phyloP scores from a whole-genome alignment of 805 yeast genomes.

The Sungouiella thailandica region DNA sequence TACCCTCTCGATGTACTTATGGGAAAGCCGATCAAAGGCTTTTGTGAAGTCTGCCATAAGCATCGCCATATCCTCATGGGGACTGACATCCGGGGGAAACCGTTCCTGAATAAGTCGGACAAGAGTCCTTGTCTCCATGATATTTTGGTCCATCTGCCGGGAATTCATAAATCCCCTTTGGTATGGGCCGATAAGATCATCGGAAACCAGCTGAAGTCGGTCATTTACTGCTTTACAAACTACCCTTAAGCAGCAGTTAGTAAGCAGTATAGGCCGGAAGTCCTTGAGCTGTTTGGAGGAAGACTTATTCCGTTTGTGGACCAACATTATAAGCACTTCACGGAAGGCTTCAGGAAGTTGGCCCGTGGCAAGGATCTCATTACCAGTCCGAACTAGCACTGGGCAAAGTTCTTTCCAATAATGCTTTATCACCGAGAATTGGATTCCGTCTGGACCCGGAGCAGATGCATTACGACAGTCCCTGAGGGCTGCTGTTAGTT shows the following conservation, averaged over 20 bases:
- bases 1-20: neutral
- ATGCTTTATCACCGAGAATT: neutral
- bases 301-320: neutral
- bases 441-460: conserved; percentile 1
- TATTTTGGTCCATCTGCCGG: conserved; percentile 1
- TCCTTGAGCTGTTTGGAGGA: neutral
- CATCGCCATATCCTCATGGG: neutral
- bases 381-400: neutral
- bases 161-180: conserved; percentile 1
- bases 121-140: neutral
- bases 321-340: neutral
- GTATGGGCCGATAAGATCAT: neutral
- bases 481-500: neutral
- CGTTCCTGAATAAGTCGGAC: neutral
- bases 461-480: neutral
- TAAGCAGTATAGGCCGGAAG: neutral
- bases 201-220: neutral
- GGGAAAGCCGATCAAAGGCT: conserved; percentile 1
- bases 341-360: neutral
- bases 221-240: neutral
- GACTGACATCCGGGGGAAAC: neutral
- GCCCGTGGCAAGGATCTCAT: neutral
- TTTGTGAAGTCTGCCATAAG: conserved; percentile 1
- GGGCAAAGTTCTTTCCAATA: neutral
- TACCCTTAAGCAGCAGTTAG: neutral